These are phyloP conservation scores for Simplicillium aogashimaense DNA, from an alignment of 2,329 filamentous ascomycete species.

Conservation along the genomic window DNA sequence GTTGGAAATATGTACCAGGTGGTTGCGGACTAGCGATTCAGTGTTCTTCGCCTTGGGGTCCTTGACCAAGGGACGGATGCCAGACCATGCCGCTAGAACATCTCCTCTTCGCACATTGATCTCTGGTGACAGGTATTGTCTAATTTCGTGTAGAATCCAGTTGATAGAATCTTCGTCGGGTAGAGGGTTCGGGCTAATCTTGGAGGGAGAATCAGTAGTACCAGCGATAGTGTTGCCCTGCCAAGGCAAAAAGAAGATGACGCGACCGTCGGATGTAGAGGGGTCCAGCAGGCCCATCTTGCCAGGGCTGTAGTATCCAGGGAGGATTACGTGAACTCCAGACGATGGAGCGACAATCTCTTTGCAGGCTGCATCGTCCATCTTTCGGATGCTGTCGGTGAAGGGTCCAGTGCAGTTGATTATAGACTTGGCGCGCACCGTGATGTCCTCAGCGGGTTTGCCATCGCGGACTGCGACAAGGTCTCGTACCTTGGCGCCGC, in stretches of 20 bases:
- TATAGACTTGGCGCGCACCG: constrained; percentile 67
- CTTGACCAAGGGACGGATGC: constrained; percentile 76
- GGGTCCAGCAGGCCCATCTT: constrained; percentile 87
- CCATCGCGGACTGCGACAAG: constrained; percentile 57
- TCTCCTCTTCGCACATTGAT: constrained; percentile 79
- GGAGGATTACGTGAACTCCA: constrained; percentile 78
- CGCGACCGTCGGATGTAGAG: constrained; percentile 75
- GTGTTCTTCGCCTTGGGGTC: constrained; percentile 81
- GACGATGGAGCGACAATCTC: constrained; percentile 81
- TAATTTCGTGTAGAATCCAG: constrained; percentile 79
- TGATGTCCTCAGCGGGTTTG: constrained; percentile 47
- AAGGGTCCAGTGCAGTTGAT: constrained; percentile 88
- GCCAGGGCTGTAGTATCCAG: constrained; percentile 75
- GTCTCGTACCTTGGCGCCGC: constrained; percentile 65
- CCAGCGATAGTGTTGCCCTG: constrained; percentile 88
- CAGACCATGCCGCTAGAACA: constrained; percentile 84
- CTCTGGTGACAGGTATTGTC: constrained; percentile 71
- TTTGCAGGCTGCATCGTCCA: constrained; percentile 62
- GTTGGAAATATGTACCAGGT: constrained; percentile 69
- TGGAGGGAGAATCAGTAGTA: constrained; percentile 71
- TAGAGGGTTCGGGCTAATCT: constrained; percentile 62
- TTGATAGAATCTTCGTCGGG: constrained; percentile 77
- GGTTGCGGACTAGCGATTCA: constrained; percentile 79
- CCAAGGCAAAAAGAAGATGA: constrained; percentile 91
- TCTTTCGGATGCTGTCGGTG: constrained; percentile 74